Conservation (phyloP, 73 alveolate genomes). For the Paraurostyla sp. region DNA sequence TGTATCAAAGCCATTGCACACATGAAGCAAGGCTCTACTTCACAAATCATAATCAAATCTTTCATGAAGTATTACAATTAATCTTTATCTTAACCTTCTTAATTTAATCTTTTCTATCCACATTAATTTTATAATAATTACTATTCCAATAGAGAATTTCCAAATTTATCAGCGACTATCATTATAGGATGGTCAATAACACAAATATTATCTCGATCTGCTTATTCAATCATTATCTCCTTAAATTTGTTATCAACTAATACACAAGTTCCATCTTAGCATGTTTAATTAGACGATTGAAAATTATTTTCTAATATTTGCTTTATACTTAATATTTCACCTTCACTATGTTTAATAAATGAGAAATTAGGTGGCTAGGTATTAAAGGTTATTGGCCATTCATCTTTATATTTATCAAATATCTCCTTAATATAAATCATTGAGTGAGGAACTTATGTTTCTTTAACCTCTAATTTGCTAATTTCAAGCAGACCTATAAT, state of each 20-base stretch:
- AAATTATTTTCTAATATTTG: background rate
- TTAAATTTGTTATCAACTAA: background rate
- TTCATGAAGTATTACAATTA: slow-evolving; percentile 83
- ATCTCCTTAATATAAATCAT: slow-evolving; percentile 7
- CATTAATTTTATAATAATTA: background rate
- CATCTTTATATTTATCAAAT: slow-evolving; percentile 34
- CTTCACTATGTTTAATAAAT: background rate
- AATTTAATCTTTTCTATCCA: background rate
- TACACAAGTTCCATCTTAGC: background rate
- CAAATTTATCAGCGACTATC: background rate
- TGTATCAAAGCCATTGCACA: slow-evolving; percentile 91
- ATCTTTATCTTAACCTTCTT: slow-evolving; percentile 3
- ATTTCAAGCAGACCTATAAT: background rate
- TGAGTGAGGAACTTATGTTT: background rate
- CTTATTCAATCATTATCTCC: background rate
- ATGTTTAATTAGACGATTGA: too few relatives aligned
- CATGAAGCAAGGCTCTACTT: slow-evolving; percentile 90
- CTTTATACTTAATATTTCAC: background rate
- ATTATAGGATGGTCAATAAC: slow-evolving; percentile 57
- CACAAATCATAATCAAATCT: slow-evolving; percentile 71
- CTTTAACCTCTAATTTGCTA: background rate
- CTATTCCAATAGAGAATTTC: background rate
- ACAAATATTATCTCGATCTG: background rate
- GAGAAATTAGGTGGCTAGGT: slow-evolving; percentile 48
- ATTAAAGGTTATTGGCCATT: slow-evolving; percentile 17